Evolutionary conservation across 805 yeast genomes (phyloP).

Genomic region (Candida khao-thaluensis): DNA sequence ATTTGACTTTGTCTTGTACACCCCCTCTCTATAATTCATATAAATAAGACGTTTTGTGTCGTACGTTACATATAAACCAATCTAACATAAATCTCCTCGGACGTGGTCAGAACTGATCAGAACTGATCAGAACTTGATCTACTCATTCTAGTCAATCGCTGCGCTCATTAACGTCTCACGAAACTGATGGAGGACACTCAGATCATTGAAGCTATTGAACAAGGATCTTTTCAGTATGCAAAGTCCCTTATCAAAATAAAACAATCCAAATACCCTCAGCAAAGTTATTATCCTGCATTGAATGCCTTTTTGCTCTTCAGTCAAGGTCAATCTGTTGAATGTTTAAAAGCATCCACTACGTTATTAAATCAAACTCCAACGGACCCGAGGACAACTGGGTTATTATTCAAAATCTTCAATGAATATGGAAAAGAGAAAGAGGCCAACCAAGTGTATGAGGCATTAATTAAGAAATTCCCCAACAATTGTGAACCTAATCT

Average conservation of each 20-base stretch:
- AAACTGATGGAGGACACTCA: conserved; percentile 13
- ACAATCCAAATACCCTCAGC: conserved; percentile 54
- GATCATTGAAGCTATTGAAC: conserved; percentile 45
- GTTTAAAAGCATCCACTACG: conserved; percentile 29
- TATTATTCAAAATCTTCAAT: conserved; percentile 47
- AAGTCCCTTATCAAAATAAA: conserved; percentile 47
- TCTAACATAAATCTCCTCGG: no score
- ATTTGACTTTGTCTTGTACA: no score
- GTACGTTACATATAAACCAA: no score
- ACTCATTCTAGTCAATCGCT: no score
- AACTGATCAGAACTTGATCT: no score
- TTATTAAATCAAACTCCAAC: conserved; percentile 44
- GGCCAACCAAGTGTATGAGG: conserved; percentile 53
- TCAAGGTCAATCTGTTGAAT: conserved; percentile 31
- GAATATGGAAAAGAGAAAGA: conserved; percentile 35
- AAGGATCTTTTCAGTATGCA: conserved; percentile 56
- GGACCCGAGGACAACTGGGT: conserved; percentile 52
- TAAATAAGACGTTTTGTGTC: no score
- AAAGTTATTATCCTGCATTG: conserved; percentile 53
- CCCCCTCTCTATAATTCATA: no score
- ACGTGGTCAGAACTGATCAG: no score
- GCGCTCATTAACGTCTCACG: not conserved
- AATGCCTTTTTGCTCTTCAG: conserved; percentile 33
- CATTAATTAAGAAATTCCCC: conserved; percentile 57
- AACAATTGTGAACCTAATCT: conserved; percentile 38